Conservation (phyloP, 352 stramenopile genomes). For the Sclerospora graminicola region DNA sequence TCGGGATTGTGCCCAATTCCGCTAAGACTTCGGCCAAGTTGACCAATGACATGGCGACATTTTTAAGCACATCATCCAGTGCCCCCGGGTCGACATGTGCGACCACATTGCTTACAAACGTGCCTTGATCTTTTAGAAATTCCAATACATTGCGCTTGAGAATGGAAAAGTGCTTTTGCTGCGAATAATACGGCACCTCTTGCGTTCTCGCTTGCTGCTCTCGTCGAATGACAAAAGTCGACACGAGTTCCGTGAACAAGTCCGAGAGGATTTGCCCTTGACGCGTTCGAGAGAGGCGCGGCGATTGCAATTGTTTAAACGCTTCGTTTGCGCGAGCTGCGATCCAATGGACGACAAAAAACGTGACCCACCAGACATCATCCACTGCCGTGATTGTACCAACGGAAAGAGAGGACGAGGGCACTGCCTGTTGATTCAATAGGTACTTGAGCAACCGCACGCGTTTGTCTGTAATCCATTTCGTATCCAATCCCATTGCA, state of each 20-base stretch:
- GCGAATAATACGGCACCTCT: conserved; percentile 4
- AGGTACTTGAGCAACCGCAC: neutral
- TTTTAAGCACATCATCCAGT: conserved; percentile 22
- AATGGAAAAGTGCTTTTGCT: conserved; percentile 10
- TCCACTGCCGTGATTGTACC: conserved; percentile 9
- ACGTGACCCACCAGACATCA: conserved; percentile 49
- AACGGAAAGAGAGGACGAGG: too few relatives aligned
- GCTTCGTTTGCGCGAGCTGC: conserved; percentile 25
- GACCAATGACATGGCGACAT: conserved; percentile 12
- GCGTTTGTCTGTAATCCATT: conserved; percentile 47
- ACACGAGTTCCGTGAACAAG: conserved; percentile 20
- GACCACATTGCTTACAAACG: conserved; percentile 15
- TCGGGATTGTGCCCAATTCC: conserved; percentile 8
- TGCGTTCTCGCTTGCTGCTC: too few relatives aligned
- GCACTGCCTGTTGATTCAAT: too few relatives aligned
- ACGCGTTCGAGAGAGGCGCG: conserved; percentile 12
- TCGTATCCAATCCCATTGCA: neutral
- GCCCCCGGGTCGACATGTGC: conserved; percentile 7
- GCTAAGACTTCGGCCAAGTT: conserved; percentile 22
- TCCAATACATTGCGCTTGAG: conserved; percentile 16
- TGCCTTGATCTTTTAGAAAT: conserved; percentile 26
- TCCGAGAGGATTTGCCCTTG: conserved; percentile 16
- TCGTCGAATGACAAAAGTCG: neutral
- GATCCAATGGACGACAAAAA: conserved; percentile 43
- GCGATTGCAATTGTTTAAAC: conserved; percentile 23